Evolutionary conservation across 768 basidiomycete species (phyloP).

Genomic region (Nevesoporus exiguus): DNA sequence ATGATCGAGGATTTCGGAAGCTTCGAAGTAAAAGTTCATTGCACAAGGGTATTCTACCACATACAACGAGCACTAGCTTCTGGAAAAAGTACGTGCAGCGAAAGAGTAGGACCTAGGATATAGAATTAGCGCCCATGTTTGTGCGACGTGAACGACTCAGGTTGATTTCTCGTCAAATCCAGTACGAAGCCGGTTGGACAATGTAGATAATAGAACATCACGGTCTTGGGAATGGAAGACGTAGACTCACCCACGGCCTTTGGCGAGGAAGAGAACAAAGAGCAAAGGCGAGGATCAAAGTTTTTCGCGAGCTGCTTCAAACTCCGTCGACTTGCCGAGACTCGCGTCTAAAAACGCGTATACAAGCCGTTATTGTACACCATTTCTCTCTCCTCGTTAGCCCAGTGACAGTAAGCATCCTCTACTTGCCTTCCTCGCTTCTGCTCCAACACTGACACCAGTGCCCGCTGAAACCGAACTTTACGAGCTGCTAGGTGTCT

Average conservation of each 20-base stretch:
- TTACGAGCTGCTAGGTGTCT: constrained; percentile 82
- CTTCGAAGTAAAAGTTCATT: constrained; percentile 98
- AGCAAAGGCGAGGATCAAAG: neutral
- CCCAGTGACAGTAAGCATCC: constrained; percentile 29
- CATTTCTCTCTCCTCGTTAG: constrained; percentile 6
- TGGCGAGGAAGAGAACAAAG: neutral
- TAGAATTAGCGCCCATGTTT: constrained; percentile 28
- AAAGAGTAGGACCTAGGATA: constrained; percentile 14
- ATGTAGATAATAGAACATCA: constrained; percentile 90
- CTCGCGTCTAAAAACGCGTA: constrained; percentile 31
- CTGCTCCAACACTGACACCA: constrained; percentile 24
- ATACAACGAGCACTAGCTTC: constrained; percentile 28
- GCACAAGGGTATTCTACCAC: constrained; percentile 26
- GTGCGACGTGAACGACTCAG: constrained; percentile 23
- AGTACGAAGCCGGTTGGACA: constrained; percentile 63
- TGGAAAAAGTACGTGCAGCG: constrained; percentile 19
- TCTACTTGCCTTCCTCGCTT: neutral
- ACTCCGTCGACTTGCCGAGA: constrained; percentile 33
- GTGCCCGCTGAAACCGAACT: constrained; percentile 77
- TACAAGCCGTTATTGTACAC: neutral
- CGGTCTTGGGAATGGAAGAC: constrained; percentile 12
- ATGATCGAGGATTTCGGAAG: constrained; percentile 77
- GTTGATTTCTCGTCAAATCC: constrained; percentile 46
- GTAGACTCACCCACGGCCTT: constrained; percentile 18
- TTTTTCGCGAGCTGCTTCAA: constrained; percentile 19